These are phyloP conservation scores for Aspergillus candidus DNA, from an alignment of 2,329 filamentous ascomycete species.

Conservation along the genomic window DNA sequence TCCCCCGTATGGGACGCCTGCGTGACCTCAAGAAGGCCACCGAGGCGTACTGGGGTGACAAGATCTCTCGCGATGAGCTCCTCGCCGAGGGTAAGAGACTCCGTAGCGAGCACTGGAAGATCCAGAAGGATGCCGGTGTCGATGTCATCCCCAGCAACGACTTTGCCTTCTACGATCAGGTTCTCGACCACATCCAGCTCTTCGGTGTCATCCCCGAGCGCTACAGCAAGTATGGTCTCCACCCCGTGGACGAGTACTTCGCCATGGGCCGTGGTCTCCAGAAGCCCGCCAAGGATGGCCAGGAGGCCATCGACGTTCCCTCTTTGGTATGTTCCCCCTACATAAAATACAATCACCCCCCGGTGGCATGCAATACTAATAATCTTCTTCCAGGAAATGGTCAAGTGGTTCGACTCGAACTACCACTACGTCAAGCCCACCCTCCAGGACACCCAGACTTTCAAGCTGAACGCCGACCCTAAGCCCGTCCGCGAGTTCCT, in stretches of 20 bases:
- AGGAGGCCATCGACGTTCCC: conserved; percentile 70
- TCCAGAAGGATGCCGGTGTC: conserved; percentile 97
- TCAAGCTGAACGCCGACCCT: conserved; percentile 78
- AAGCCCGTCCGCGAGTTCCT: conserved; percentile 94
- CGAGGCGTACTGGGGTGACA: conserved; percentile 94
- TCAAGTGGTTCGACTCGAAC: conserved; percentile 99
- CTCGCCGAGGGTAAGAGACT: conserved; percentile 94
- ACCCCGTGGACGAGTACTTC: conserved; percentile 94
- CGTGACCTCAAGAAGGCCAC: conserved; percentile 99
- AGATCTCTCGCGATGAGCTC: conserved; percentile 86
- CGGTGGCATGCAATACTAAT: neutral
- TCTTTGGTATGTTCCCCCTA: conserved; percentile 52
- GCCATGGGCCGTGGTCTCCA: conserved; percentile 99
- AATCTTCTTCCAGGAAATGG: conserved; percentile 75
- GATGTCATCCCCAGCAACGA: conserved; percentile 98
- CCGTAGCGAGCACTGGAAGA: conserved; percentile 96
- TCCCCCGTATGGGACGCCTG: conserved; percentile 96
- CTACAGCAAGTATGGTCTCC: conserved; percentile 84
- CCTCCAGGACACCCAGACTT: conserved; percentile 91
- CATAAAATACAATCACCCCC: neutral
- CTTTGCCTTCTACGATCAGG: conserved; percentile 98
- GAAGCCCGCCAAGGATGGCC: conserved; percentile 57
- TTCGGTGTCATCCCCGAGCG: conserved; percentile 90
- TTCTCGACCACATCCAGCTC: conserved; percentile 96
- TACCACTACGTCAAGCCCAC: conserved; percentile 99